Evolutionary conservation across 176 grass and related monocot species (phyloP).

Genomic region (Avena eriantha): DNA sequence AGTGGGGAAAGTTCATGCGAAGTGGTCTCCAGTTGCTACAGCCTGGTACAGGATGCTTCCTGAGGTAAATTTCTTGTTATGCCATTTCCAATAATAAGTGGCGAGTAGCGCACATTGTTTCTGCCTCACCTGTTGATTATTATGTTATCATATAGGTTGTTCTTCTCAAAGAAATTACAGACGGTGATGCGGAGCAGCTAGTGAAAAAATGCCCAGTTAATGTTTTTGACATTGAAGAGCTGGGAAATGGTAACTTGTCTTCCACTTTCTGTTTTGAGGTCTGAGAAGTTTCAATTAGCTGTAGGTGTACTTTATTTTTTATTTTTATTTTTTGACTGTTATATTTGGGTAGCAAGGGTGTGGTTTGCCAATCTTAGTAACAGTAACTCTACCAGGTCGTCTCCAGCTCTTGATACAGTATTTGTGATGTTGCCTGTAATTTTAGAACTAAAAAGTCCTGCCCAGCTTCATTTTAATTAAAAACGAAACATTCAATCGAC

Average conservation of each 20-base stretch:
- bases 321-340: neutral
- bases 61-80: slow-evolving; percentile 59
- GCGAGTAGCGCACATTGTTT: neutral
- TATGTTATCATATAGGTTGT: slow-evolving; percentile 61
- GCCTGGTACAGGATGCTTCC: slow-evolving; percentile 97
- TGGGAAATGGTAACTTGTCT: slow-evolving; percentile 67
- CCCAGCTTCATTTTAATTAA: slow-evolving; percentile 4
- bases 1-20: slow-evolving; percentile 88
- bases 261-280: slow-evolving; percentile 31
- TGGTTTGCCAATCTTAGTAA: slow-evolving; percentile 1
- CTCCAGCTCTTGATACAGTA: neutral
- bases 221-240: slow-evolving; percentile 97
- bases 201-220: slow-evolving; percentile 74
- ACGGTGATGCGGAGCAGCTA: slow-evolving; percentile 63
- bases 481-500: neutral
- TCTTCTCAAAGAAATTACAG: slow-evolving; percentile 65
- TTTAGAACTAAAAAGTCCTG: slow-evolving; percentile 4
- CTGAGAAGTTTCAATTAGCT: neutral
- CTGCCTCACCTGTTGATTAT: neutral
- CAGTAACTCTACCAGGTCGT: slow-evolving; percentile 4
- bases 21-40: slow-evolving; percentile 98
- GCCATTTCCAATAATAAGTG: slow-evolving; percentile 31
- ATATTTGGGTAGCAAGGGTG: neutral
- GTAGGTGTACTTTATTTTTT: neutral
- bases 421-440: neutral